Percentiles rank a stretch among this genome's conserved stretches.
These are phyloP conservation scores for Hibiscus mutabilis DNA, from an alignment of 345 rosid genomes.

Conservation along the genomic window DNA sequence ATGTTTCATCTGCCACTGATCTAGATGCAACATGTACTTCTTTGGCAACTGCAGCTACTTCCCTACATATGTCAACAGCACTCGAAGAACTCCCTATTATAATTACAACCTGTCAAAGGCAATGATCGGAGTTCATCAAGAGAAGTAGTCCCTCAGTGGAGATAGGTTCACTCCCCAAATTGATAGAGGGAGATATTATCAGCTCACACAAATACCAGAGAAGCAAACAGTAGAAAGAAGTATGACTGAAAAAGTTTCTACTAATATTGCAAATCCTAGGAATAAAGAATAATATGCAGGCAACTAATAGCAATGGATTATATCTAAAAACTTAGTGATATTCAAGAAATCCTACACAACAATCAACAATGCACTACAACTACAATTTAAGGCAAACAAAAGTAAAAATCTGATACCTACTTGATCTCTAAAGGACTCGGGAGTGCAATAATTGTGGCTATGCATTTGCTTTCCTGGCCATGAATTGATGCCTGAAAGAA, in stretches of 20 bases:
- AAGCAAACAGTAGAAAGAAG: neutral
- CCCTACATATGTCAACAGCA: slow-evolving; percentile 66
- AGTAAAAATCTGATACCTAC: slow-evolving; percentile 35
- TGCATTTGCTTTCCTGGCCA: slow-evolving; percentile 95
- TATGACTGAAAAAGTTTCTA: neutral
- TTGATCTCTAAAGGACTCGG: slow-evolving; percentile 54
- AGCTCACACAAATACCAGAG: neutral
- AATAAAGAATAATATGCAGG: neutral
- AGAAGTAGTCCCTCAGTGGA: neutral
- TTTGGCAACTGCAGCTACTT: slow-evolving; percentile 45
- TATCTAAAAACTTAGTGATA: neutral
- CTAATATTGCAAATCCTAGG: neutral
- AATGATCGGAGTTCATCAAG: neutral
- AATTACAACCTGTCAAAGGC: neutral
- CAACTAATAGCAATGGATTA: neutral
- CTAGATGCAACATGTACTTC: slow-evolving; percentile 76
- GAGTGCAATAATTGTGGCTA: slow-evolving; percentile 76
- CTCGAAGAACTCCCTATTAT: slow-evolving; percentile 38
- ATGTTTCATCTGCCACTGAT: slow-evolving; percentile 40
- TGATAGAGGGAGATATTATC: neutral
- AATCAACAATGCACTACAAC: neutral
- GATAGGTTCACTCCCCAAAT: neutral
- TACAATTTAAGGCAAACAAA: neutral
- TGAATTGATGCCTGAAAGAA: slow-evolving; percentile 43
- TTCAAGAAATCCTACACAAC: neutral